These are phyloP conservation scores for Lactarius sanguifluus DNA, from an alignment of 768 basidiomycete species.

Conservation along the genomic window DNA sequence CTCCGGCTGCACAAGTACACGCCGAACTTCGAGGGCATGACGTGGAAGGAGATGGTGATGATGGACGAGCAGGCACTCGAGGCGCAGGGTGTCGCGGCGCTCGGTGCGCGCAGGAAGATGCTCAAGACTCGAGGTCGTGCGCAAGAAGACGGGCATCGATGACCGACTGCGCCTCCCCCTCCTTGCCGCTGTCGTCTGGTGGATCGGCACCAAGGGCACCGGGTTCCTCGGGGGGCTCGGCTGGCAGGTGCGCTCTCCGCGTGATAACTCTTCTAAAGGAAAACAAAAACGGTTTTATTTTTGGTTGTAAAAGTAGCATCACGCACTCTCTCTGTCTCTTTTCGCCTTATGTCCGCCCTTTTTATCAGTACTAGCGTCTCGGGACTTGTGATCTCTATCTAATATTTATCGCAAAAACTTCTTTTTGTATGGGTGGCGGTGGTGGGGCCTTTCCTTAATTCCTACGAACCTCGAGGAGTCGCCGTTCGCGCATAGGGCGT, in stretches of 20 bases:
- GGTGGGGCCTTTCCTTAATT: neutral
- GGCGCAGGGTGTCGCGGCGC: conserved; percentile 92
- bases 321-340: no score
- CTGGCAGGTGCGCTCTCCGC: neutral
- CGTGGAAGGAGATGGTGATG: conserved; percentile 92
- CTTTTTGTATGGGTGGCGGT: no score
- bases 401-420: no score
- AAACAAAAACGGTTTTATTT: neutral
- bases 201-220: neutral
- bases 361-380: no score
- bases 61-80: conserved; percentile 90
- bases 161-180: conserved; percentile 32
- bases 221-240: neutral
- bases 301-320: no score
- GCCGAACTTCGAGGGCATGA: conserved; percentile 87
- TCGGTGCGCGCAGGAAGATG: conserved; percentile 97
- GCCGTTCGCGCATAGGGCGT: no score
- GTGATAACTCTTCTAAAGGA: neutral
- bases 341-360: no score
- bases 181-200: neutral
- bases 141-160: conserved; percentile 87
- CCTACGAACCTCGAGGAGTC: no score
- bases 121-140: conserved; percentile 89
- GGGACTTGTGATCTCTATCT: no score
- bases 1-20: conserved; percentile 98